Percentiles rank a stretch among this genome's conserved stretches.
These are phyloP conservation scores for Amanita rimosa DNA, from an alignment of 768 basidiomycete genomes.

Conservation along the genomic window DNA sequence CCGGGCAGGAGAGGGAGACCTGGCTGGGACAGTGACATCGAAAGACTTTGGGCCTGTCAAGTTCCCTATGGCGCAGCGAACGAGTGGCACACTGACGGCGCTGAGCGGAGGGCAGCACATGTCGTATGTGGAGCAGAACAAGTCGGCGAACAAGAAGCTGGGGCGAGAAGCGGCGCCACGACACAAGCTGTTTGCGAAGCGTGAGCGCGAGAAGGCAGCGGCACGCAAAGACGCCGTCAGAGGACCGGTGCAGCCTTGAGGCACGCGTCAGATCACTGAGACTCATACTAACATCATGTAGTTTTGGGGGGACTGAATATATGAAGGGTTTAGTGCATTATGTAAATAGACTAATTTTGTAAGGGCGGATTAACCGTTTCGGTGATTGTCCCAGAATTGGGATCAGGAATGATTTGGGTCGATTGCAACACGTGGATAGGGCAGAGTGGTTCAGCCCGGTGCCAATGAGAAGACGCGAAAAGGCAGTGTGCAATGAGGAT, in stretches of 20 bases:
- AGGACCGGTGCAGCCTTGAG: constrained; percentile 9
- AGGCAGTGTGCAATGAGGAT: background rate
- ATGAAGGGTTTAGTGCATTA: background rate
- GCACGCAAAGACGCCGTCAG: constrained; percentile 30
- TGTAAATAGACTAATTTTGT: constrained; percentile 6
- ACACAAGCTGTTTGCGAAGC: constrained; percentile 74
- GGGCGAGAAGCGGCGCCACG: constrained; percentile 44
- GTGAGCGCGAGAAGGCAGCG: constrained; percentile 63
- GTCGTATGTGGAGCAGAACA: constrained; percentile 90
- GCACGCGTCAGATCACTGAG: background rate
- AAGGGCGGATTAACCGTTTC: constrained; percentile 4
- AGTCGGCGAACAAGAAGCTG: constrained; percentile 77
- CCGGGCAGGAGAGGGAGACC: constrained; percentile 71
- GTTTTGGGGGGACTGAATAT: constrained; percentile 2
- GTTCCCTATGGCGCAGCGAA: constrained; percentile 62
- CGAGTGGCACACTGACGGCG: constrained; percentile 71
- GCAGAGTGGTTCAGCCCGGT: constrained; percentile 2
- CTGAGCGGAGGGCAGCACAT: constrained; percentile 86
- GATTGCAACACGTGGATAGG: constrained; percentile 4
- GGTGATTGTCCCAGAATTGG: constrained; percentile 1
- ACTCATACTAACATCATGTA: too few relatives aligned
- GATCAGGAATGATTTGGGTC: constrained; percentile 5
- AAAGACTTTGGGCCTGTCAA: constrained; percentile 77
- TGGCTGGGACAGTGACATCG: constrained; percentile 77
- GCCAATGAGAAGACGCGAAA: background rate